A percentile compares a stretch with the other conserved stretches of the same genome.
These are phyloP conservation scores for Candida pseudoglaebosa DNA, from an alignment of 805 yeast species.

Conservation along the genomic window DNA sequence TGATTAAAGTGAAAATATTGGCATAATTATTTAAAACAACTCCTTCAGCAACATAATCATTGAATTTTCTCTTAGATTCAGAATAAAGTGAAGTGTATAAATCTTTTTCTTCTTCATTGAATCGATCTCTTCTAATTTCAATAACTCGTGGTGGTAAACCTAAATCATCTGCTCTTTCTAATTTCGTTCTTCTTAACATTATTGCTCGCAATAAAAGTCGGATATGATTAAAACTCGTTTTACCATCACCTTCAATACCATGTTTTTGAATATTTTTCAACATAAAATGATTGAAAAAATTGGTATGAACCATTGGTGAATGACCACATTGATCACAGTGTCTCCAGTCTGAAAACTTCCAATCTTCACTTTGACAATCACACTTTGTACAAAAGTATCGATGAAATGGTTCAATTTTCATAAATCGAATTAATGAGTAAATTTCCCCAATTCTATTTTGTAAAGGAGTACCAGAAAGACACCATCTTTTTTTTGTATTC, in stretches of 20 bases:
- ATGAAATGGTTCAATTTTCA: slow-evolving; percentile 82
- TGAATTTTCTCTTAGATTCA: slow-evolving; percentile 82
- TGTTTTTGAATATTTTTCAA: slow-evolving; percentile 86
- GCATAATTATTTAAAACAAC: slow-evolving; percentile 96
- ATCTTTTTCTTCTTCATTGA: slow-evolving; percentile 94
- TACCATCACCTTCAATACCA: slow-evolving; percentile 81
- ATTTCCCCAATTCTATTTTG: slow-evolving; percentile 96
- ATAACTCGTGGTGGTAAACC: slow-evolving; percentile 97
- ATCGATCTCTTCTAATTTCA: slow-evolving; percentile 78
- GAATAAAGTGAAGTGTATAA: slow-evolving; percentile 82
- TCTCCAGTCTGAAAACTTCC: slow-evolving; percentile 82
- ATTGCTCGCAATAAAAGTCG: slow-evolving; percentile 71
- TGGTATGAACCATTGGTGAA: slow-evolving; percentile 91
- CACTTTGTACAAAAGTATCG: slow-evolving; percentile 92
- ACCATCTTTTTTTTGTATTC: slow-evolving; percentile 75
- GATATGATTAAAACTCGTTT: slow-evolving; percentile 70
- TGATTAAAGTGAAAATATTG: slow-evolving; percentile 90
- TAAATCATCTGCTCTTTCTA: slow-evolving; percentile 94
- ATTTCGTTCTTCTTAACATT: slow-evolving; percentile 91
- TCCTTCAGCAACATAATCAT: slow-evolving; percentile 92
- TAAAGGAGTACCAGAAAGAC: slow-evolving; percentile 93
- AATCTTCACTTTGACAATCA: slow-evolving; percentile 73
- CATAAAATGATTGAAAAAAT: slow-evolving; percentile 93
- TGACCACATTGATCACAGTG: slow-evolving; percentile 87
- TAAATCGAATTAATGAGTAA: slow-evolving; percentile 84